A percentile compares a stretch with the other conserved stretches of the same genome.
Conservation (phyloP, 1,284 basidiomycete genomes). For the Pyrrhoderma noxium region DNA sequence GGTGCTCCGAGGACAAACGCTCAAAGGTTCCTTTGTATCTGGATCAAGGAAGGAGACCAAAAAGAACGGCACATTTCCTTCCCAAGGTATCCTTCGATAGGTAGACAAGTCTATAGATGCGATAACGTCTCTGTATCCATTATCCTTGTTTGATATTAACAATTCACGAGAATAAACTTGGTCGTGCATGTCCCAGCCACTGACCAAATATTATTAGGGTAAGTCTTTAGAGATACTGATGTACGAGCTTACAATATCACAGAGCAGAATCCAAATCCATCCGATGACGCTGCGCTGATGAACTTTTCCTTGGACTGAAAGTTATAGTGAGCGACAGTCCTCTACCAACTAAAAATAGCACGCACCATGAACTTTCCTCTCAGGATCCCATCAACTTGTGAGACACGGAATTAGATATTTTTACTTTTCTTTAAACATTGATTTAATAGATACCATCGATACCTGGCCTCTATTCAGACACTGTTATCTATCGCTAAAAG, state of each 20-base stretch:
- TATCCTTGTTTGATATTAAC: conserved; percentile 81
- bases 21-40: conserved; percentile 66
- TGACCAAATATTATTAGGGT: conserved; percentile 24
- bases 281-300: conserved; percentile 71
- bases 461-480: conserved; percentile 19
- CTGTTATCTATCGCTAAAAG: not conserved
- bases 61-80: conserved; percentile 89
- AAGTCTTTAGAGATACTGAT: conserved; percentile 1
- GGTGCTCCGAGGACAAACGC: conserved; percentile 82
- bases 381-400: conserved; percentile 82
- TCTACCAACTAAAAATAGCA: conserved; percentile 7
- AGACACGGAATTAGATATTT: not conserved
- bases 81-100: conserved; percentile 87
- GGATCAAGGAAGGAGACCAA: conserved; percentile 86
- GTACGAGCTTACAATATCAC: conserved; percentile 69
- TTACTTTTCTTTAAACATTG: no score
- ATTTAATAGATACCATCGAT: conserved; percentile 25
- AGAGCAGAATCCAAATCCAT: conserved; percentile 89
- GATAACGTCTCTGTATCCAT: conserved; percentile 86
- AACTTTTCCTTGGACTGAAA: conserved; percentile 88
- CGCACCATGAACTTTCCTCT: conserved; percentile 89
- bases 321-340: not conserved
- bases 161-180: conserved; percentile 77
- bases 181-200: conserved; percentile 89
- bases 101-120: conserved; percentile 82